Evolutionary conservation across 2,329 filamentous ascomycete species (phyloP).

Genomic region (Beauveria bassiana): DNA sequence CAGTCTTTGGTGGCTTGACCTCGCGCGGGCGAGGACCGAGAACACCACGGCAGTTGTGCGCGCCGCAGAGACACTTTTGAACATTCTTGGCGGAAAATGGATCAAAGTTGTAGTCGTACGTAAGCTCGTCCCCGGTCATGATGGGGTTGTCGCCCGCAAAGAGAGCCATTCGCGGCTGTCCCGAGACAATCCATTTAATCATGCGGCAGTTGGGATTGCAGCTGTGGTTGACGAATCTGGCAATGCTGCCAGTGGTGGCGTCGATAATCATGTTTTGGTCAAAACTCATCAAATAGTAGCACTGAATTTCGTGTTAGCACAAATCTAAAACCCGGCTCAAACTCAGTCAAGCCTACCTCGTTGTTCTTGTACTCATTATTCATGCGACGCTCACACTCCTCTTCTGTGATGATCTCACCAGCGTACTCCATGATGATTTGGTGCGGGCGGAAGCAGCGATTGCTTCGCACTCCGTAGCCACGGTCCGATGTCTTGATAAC

Average conservation of each 20-base stretch:
- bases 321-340: not conserved
- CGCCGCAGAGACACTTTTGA: slow-evolving; percentile 57
- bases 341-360: slow-evolving; percentile 49
- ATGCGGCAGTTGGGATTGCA: slow-evolving; percentile 95
- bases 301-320: slow-evolving; percentile 42
- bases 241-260: slow-evolving; percentile 89
- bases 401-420: slow-evolving; percentile 92
- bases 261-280: slow-evolving; percentile 99
- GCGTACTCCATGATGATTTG: slow-evolving; percentile 99
- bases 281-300: slow-evolving; percentile 97
- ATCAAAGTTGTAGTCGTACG: slow-evolving; percentile 80
- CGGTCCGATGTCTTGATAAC: slow-evolving; percentile 85
- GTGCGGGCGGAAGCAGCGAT: slow-evolving; percentile 75
- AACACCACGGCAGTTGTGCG: slow-evolving; percentile 55
- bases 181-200: slow-evolving; percentile 95
- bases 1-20: slow-evolving; percentile 41
- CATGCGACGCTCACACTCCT: slow-evolving; percentile 90
- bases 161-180: slow-evolving; percentile 90
- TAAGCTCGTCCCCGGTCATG: slow-evolving; percentile 91
- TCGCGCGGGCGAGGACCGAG: slow-evolving; percentile 55
- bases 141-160: slow-evolving; percentile 88
- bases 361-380: slow-evolving; percentile 89
- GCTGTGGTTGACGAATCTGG: slow-evolving; percentile 96
- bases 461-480: slow-evolving; percentile 86
- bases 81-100: slow-evolving; percentile 63